These are phyloP conservation scores for Trichoderma arundinaceum DNA, from an alignment of 2,329 filamentous ascomycete species.

Conservation along the genomic window DNA sequence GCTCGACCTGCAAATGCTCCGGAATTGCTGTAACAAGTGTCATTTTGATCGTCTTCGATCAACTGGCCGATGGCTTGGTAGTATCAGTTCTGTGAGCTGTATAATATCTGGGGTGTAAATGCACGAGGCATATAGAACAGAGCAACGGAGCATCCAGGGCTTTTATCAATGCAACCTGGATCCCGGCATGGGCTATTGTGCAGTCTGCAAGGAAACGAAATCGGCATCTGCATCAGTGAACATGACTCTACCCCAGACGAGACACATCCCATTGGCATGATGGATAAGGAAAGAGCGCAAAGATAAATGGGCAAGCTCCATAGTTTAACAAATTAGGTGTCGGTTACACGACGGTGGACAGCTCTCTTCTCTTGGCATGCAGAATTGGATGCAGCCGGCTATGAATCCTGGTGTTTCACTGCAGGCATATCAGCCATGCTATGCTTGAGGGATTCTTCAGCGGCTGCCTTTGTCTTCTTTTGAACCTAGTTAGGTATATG, in stretches of 20 bases:
- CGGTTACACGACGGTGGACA: not conserved
- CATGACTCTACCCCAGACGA: not conserved
- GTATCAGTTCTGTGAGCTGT: not conserved
- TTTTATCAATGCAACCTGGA: not conserved
- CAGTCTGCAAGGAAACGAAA: not conserved
- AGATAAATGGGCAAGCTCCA: not conserved
- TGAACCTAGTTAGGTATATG: not conserved
- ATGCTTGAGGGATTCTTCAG: not conserved
- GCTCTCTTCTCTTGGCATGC: not conserved
- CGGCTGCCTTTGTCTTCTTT: not conserved
- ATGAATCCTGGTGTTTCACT: not conserved
- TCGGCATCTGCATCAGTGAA: not conserved
- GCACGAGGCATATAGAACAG: not conserved
- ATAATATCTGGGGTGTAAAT: not conserved
- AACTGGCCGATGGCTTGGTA: not conserved
- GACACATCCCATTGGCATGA: not conserved
- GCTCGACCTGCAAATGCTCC: slow-evolving; percentile 33
- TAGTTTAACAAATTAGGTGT: not conserved
- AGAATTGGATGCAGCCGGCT: not conserved
- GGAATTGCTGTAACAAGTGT: slow-evolving; percentile 29
- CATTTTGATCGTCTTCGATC: not conserved
- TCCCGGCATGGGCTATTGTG: not conserved
- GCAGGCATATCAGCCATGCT: not conserved
- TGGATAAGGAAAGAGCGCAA: not conserved
- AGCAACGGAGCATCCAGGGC: not conserved